These are phyloP conservation scores for Fusarium sacchari DNA, from an alignment of 2,329 filamentous ascomycete genomes.

Conservation along the genomic window DNA sequence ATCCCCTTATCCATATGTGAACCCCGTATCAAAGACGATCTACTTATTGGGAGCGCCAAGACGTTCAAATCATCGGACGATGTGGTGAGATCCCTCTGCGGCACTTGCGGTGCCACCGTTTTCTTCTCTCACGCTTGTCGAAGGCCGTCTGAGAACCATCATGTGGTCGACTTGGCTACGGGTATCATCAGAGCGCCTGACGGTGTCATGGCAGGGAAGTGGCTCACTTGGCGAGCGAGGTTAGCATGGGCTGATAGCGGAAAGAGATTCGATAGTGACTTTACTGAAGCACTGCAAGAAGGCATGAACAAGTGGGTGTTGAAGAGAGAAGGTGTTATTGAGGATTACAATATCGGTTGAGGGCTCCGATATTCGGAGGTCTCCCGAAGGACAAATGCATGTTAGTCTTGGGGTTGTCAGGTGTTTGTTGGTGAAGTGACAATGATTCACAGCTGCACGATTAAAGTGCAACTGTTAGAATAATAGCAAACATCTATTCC, in stretches of 20 bases:
- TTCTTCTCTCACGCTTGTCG: slow-evolving; percentile 48
- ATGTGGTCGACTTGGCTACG: slow-evolving; percentile 55
- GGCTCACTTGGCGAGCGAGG: slow-evolving; percentile 58
- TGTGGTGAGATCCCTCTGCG: slow-evolving; percentile 57
- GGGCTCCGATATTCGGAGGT: slow-evolving; percentile 29
- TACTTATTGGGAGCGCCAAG: slow-evolving; percentile 56
- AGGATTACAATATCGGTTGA: slow-evolving; percentile 44
- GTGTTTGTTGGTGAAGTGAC: slow-evolving; percentile 4
- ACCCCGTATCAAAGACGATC: slow-evolving; percentile 50
- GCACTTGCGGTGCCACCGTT: slow-evolving; percentile 57
- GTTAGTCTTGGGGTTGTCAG: neutral
- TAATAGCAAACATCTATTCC: neutral
- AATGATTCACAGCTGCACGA: neutral
- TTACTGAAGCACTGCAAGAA: slow-evolving; percentile 49
- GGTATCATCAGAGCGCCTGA: slow-evolving; percentile 58
- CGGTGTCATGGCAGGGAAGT: slow-evolving; percentile 55
- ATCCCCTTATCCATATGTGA: slow-evolving; percentile 51
- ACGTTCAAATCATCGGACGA: slow-evolving; percentile 53
- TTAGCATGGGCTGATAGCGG: slow-evolving; percentile 50
- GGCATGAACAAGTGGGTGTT: slow-evolving; percentile 53
- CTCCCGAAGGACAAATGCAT: slow-evolving; percentile 22
- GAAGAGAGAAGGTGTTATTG: slow-evolving; percentile 48
- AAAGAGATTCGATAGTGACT: slow-evolving; percentile 49
- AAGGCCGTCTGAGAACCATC: slow-evolving; percentile 44
- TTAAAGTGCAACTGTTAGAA: too few species aligned